Conservation (phyloP, 1,284 basidiomycete genomes). For the Inonotus hispidus region DNA sequence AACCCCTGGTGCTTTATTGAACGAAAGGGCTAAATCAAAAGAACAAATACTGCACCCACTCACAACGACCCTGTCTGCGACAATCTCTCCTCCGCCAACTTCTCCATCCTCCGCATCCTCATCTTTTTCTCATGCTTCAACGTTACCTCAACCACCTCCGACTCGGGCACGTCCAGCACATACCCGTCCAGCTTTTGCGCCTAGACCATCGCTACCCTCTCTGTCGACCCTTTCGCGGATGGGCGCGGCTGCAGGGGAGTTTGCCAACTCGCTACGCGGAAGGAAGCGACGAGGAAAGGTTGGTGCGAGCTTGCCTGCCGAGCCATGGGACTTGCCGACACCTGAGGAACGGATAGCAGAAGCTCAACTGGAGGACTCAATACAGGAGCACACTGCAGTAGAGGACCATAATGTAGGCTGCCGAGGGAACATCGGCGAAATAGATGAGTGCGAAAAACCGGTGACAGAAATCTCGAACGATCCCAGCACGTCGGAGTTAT, state of each 20-base stretch:
- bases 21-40: neutral
- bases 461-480: neutral
- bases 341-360: neutral
- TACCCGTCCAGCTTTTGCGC: slow-evolving; percentile 15
- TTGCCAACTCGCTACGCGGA: neutral
- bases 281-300: slow-evolving; percentile 14
- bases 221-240: slow-evolving; percentile 12
- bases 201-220: slow-evolving; percentile 13
- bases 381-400: neutral
- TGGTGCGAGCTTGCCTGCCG: slow-evolving; percentile 13
- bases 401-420: neutral
- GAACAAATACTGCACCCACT: neutral
- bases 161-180: slow-evolving; percentile 13
- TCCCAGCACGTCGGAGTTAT: neutral
- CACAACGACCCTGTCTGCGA: neutral
- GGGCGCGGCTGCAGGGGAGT: neutral
- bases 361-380: neutral
- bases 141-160: neutral
- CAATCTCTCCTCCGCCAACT: neutral
- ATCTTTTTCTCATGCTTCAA: neutral
- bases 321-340: slow-evolving; percentile 12
- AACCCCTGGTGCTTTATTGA: neutral
- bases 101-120: neutral
- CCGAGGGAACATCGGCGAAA: neutral
- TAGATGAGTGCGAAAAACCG: neutral